Conservation (phyloP, 148 eudicot species). For the Fallopia convolvulus region DNA sequence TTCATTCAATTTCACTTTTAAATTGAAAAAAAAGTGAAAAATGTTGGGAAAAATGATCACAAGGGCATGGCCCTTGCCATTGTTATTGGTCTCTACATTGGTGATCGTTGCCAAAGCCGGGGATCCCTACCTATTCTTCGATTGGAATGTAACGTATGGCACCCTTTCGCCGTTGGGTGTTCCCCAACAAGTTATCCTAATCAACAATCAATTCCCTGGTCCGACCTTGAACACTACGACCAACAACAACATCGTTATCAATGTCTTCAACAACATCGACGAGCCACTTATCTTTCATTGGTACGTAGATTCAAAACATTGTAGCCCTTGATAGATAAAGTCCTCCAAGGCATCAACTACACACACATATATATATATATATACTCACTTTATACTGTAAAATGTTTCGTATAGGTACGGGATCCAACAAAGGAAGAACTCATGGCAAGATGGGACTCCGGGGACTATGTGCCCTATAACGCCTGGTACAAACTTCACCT, state of each 20-base stretch:
- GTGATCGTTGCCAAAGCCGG: slow-evolving; percentile 37
- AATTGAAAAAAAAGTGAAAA: background rate
- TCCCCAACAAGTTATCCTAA: slow-evolving; percentile 53
- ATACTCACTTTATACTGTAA: background rate
- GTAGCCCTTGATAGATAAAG: background rate
- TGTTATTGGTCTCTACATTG: slow-evolving; percentile 21
- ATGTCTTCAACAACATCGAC: slow-evolving; percentile 59
- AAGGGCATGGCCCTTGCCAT: slow-evolving; percentile 22
- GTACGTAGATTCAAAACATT: slow-evolving; percentile 1
- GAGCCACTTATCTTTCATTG: slow-evolving; percentile 62
- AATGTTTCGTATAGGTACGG: slow-evolving; percentile 31
- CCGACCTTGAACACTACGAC: slow-evolving; percentile 49
- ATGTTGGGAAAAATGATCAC: slow-evolving; percentile 21
- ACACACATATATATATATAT: too few relatives aligned
- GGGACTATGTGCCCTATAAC: slow-evolving; percentile 56
- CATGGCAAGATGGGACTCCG: slow-evolving; percentile 57
- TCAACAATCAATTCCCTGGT: slow-evolving; percentile 56
- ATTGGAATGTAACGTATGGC: slow-evolving; percentile 52
- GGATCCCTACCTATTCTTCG: slow-evolving; percentile 48
- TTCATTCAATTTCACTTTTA: background rate
- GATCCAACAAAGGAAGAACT: slow-evolving; percentile 55
- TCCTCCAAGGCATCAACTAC: too few relatives aligned
- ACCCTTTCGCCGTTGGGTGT: slow-evolving; percentile 51
- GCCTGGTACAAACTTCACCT: slow-evolving; percentile 61
- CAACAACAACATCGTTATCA: slow-evolving; percentile 54